Conservation (phyloP, 495 filamentous ascomycete genomes). For the Penicillium canescens region DNA sequence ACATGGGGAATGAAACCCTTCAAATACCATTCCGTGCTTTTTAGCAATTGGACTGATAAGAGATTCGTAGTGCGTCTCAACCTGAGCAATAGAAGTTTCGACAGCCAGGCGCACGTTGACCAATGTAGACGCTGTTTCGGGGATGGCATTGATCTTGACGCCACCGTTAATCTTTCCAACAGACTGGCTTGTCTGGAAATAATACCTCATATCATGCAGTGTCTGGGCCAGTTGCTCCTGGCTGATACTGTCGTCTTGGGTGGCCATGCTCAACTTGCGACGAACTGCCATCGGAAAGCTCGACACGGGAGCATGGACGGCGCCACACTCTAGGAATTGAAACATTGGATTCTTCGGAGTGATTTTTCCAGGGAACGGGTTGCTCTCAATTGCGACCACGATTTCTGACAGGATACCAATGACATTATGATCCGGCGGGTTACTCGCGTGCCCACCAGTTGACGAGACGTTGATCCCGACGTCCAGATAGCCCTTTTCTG, state of each 20-base stretch:
- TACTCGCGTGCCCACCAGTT: conserved; percentile 57
- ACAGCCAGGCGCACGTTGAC: conserved; percentile 61
- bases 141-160: conserved; percentile 60
- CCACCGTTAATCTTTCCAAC: conserved; percentile 56
- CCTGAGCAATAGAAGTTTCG: conserved; percentile 12
- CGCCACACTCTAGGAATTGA: conserved; percentile 12
- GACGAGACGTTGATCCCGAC: conserved; percentile 54
- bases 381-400: conserved; percentile 52
- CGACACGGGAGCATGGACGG: conserved; percentile 9
- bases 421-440: conserved; percentile 57
- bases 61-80: conserved; percentile 40
- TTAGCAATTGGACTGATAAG: conserved; percentile 46
- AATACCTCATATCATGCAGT: conserved; percentile 11
- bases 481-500: conserved; percentile 60
- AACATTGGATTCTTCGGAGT: conserved; percentile 17
- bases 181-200: conserved; percentile 26
- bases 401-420: conserved; percentile 62
- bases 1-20: conserved; percentile 39
- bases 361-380: conserved; percentile 41
- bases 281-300: conserved; percentile 10
- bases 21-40: conserved; percentile 53
- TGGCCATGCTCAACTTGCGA: not conserved
- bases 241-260: not conserved
- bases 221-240: conserved; percentile 6
- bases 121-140: conserved; percentile 50